Evolutionary conservation across 345 rosid genomes (phyloP).

Genomic region (rapeseed (Brassica napus)): Da-Ae NC_063444.1:133001-133500

Average conservation of each 20-base stretch:
- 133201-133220: neutral
- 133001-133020: constrained; percentile 94
- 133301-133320: constrained; percentile 67
- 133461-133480: constrained; percentile 97
- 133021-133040: constrained; percentile 82
- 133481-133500: constrained; percentile 93
- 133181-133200: neutral
- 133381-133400: constrained; percentile 3
- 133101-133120: constrained; percentile 55
- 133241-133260: constrained; percentile 89
- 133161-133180: neutral
- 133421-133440: constrained; percentile 92
- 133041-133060: constrained; percentile 54
- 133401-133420: constrained; percentile 48
- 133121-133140: constrained; percentile 88
- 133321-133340: constrained; percentile 68
- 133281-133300: constrained; percentile 67
- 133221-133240: constrained; percentile 47
- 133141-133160: constrained; percentile 67
- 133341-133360: constrained; percentile 49
- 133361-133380: neutral
- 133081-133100: constrained; percentile 62
- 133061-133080: constrained; percentile 59
- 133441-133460: constrained; percentile 81
- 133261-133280: constrained; percentile 86